phyloP scores from a whole-genome alignment of 139 green algal genomes.

The Tetraselmis striata region DNA sequence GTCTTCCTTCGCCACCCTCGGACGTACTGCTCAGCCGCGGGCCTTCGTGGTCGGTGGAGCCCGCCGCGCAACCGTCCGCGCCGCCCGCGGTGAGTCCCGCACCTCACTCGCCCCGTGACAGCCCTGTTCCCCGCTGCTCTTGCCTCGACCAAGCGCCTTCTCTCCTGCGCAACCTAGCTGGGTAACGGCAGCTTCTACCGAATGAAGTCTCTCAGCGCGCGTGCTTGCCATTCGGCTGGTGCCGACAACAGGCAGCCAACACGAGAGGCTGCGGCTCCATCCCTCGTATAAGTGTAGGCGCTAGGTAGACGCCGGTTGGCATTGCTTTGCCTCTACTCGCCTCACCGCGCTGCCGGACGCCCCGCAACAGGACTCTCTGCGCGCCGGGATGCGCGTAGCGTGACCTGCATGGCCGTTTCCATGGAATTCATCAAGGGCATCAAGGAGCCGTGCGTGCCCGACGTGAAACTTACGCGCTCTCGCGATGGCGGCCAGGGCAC shows the following conservation, averaged over 20 bases:
- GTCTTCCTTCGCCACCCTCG: not conserved
- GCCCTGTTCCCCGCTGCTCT: not conserved
- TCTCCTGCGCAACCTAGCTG: too few species aligned
- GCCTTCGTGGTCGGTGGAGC: not conserved
- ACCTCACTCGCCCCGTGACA: not conserved
- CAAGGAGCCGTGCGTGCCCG: constrained; percentile 79
- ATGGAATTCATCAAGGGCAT: constrained; percentile 92
- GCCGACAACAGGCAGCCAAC: not conserved
- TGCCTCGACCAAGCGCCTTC: too few species aligned
- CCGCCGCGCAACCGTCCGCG: not conserved
- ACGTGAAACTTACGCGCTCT: constrained; percentile 82
- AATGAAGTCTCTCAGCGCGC: too few species aligned
- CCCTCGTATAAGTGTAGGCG: too few species aligned
- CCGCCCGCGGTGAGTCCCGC: too few species aligned
- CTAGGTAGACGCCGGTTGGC: too few species aligned
- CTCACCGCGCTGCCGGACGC: not conserved
- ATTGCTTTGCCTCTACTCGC: not conserved
- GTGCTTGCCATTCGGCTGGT: not conserved
- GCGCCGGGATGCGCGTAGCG: not conserved
- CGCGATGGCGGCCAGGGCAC: constrained; percentile 73
- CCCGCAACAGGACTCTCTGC: not conserved
- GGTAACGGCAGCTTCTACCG: too few species aligned
- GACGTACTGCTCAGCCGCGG: not conserved
- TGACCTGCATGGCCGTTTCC: constrained; percentile 21
- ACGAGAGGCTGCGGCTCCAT: not conserved